Base-by-base conservation (phyloP, 805 yeast species). In the Candida schatavii region DNA sequence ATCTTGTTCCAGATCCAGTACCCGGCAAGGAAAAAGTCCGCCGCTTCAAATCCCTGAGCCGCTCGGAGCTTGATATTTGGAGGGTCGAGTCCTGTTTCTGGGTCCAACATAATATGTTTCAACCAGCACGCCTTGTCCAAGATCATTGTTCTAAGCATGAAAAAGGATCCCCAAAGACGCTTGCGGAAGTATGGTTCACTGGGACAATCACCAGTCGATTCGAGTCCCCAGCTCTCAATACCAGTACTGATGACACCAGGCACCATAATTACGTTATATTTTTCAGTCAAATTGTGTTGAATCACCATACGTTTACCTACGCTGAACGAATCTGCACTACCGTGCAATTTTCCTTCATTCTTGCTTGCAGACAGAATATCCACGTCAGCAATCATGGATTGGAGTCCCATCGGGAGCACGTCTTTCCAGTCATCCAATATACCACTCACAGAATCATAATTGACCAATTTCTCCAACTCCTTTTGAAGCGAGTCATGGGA, bases 1-100 rank as follows among this genome's bases (percentile, higher is more conserved):
- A 93, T 79, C 59, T 93, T 93, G 59, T 88, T 88, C 99, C 99
- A 93, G 54, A 93, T 88, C 99, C 99, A 93, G 62, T 93, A 93
- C 0, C 99, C 99, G 3, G 97, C 87, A 62, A 93, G 81, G 56
- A 93, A 93, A 63, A 88, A 93, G 64, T 93, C 99, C 0, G 97
- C 93, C 1, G 97, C 93, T 54, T 90, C 97, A 60, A 93, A 87
- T 0, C 99, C 99, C 59, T 87, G 96, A 0, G 97, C 91, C 0
- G 98, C 95, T 43, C 99, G 71, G 20, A 93, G 58, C 51, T 74
- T 84, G 51, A 87, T 76, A 40, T 85, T 77, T 1, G 85, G 84
- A 0, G 99, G 99, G 59, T 93, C 99, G 20, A 93, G 66, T 0
- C 99, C 99, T 0, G 98, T 93, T 43, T 80, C 81, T 0, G 89